Conservation (phyloP, 2,329 filamentous ascomycete genomes). For the Hortaea sp. region DNA sequence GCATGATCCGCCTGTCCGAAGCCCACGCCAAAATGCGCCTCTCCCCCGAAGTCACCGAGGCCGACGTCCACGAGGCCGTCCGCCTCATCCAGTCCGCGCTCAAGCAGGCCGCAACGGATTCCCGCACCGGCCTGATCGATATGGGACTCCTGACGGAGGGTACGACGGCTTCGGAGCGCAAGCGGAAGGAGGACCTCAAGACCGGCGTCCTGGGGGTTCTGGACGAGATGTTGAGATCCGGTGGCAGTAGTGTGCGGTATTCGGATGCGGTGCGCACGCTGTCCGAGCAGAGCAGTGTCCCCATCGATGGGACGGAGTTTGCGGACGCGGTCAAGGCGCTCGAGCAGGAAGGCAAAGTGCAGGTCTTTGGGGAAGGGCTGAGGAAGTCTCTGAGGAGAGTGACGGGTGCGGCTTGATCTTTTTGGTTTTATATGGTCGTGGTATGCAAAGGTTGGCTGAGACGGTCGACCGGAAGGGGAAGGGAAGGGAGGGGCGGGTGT, state of each 20-base stretch:
- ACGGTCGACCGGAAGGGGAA: background rate
- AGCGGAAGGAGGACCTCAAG: conserved; percentile 75
- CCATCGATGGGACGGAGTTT: conserved; percentile 72
- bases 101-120: conserved; percentile 94
- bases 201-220: conserved; percentile 62
- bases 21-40: conserved; percentile 98
- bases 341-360: conserved; percentile 75
- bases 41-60: conserved; percentile 59
- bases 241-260: conserved; percentile 58
- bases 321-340: conserved; percentile 67
- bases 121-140: conserved; percentile 83
- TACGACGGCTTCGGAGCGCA: conserved; percentile 78
- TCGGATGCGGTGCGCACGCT: conserved; percentile 67
- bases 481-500: too few relatives aligned
- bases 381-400: conserved; percentile 74
- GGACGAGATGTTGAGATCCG: conserved; percentile 64
- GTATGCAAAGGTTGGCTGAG: background rate
- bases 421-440: background rate
- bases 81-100: conserved; percentile 87
- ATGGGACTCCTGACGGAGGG: conserved; percentile 94
- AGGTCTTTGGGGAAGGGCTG: conserved; percentile 73
- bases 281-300: conserved; percentile 56
- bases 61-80: conserved; percentile 83
- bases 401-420: conserved; percentile 37
- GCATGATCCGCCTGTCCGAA: conserved; percentile 94